Evolutionary conservation across 2,329 filamentous ascomycete genomes (phyloP).

Genomic region (Zymoseptoria ardabiliae): DNA sequence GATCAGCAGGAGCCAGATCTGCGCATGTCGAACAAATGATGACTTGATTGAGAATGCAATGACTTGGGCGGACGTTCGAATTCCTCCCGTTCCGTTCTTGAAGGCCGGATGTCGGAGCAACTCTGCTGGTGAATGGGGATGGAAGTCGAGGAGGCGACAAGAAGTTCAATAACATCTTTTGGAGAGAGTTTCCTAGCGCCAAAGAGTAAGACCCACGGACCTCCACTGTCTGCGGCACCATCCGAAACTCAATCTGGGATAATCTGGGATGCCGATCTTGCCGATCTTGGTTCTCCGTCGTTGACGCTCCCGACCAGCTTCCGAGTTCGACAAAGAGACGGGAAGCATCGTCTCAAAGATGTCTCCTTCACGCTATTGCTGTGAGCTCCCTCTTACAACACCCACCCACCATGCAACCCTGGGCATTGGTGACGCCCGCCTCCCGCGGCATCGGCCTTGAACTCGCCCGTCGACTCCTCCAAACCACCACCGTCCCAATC

Average conservation of each 20-base stretch:
- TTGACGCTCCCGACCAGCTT: neutral
- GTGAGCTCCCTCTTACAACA: neutral
- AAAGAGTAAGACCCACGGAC: neutral
- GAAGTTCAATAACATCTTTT: neutral
- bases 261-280: no score
- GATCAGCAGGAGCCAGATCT: neutral
- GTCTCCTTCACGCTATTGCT: neutral
- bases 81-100: no score
- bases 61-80: no score
- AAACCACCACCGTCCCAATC: constrained; percentile 51
- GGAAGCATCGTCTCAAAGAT: neutral
- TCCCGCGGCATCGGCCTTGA: constrained; percentile 58
- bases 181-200: neutral
- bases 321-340: neutral
- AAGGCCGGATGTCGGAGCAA: neutral
- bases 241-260: constrained; percentile 2
- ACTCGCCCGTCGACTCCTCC: constrained; percentile 51
- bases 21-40: no score
- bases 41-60: no score
- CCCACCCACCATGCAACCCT: constrained; percentile 35
- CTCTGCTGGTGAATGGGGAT: neutral
- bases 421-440: constrained; percentile 50
- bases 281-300: neutral
- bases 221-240: no score
- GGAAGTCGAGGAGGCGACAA: neutral